Evolutionary conservation across 179 eudicot genomes (phyloP), one percentile per base, ranked within the genome.

Genomic region (Sideroxylon spinosum): DNA sequence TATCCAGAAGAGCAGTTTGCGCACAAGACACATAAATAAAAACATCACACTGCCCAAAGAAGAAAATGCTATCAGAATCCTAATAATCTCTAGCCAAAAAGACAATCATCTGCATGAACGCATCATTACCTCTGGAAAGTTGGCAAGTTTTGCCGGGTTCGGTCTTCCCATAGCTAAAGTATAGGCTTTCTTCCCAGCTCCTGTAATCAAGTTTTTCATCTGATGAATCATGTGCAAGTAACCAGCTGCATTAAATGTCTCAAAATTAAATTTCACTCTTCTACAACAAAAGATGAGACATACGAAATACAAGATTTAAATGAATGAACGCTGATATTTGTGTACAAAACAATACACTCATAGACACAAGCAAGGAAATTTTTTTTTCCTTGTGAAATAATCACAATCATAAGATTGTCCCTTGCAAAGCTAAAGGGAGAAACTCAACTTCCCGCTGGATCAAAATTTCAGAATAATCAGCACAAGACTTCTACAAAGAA

Each of bases 91-190:
- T 20, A 25, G 57, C 25, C 10, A 44, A 65, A 44, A 46, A 55
- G 12, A 25, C 32, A 50, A 32, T 19, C 32, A 57, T 65, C 20
- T 78, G 32, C 71, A 12, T 10, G 23, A 28, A n/a, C 7, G 9
- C 4, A 75, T 68, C 66, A 29, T 78, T 82, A 93, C 99, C 99
- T 95, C 99, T 0, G 99, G 98, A 84, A 95, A 95, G 89, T 93
- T 93, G 77, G 98, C 98, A 79, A 95, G 94, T 81, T 95, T 95
- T 68, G 99, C 98, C 79, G 98, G 98, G 81, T 93, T 95, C 37
- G 97, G 99, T 79, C 88, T 89, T 68, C 99, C 98, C 87, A 90
- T 95, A 17, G 87, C 97, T 83, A 95, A 85, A 37, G 88, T 90
- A 78, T 95, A 95, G 19, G 89, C 89, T 83, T 93, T 93, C 78